Base-by-base conservation (phyloP, 179 eudicot genomes). In the Actinidia polygama region DNA sequence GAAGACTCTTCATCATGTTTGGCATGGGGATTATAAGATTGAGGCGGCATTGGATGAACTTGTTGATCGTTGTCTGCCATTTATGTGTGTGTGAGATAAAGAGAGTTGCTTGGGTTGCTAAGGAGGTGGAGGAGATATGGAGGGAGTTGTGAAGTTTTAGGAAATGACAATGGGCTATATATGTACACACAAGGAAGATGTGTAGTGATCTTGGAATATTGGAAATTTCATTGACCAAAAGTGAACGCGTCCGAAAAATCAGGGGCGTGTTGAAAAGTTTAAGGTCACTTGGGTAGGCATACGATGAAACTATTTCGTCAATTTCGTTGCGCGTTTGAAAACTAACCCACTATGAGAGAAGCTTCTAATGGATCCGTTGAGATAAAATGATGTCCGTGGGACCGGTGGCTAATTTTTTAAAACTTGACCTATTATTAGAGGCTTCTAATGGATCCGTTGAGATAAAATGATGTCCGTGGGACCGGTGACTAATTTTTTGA, bases 61-160 rank as follows among this genome's bases (percentile, higher is more conserved):
- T 75, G 79, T 10, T 55, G 79, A 11, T 75, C 26, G 66, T 75
- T 67, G 71, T 77, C 71, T 36, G 15, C 74, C 74, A 30, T 67
- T 14, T 67, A 18, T 19, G 7, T 30, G 36, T 30, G 36, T 30
- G 36, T 30, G 36, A 53, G 57, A 12, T 10, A 11, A 23, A 21
- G 14, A 3, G 11, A 7, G 30, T 63, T 26, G 68, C 36, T 30
- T 30, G 36, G 36, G 36, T 30, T 30, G 36, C 36, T 30, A 30
- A 30, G 36, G 36, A 30, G 1, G 36, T 30, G 1, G 36, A 30
- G 36, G 36, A 30, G 36, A 30, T 30, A 30, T 2, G 36, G 2
- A n/a, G 36, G 36, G 36, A 0, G 36, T 30, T 30, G 36, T 30
- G 36, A 30, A 30, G 36, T 30, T 30, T 30, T 30, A 30, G 36